phyloP scores from a whole-genome alignment of 31 red algal genomes.

The Porphyra umbilicalis region DNA sequence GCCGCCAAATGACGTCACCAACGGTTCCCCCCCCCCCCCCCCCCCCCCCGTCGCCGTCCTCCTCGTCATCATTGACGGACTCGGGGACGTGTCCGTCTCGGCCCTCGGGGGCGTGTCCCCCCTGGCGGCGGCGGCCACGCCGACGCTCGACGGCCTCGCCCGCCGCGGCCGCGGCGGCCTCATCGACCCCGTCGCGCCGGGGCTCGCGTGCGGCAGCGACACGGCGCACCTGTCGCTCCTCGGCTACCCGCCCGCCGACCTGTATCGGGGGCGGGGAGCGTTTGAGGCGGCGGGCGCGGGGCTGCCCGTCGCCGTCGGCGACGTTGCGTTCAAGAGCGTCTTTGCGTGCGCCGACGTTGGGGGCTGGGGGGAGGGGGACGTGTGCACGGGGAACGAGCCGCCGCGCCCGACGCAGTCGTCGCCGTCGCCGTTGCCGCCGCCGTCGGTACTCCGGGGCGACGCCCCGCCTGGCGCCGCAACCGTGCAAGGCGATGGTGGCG shows the following conservation, averaged over 20 bases:
- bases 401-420: too few species aligned
- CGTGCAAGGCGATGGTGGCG: not conserved
- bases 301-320: slow-evolving; percentile 10
- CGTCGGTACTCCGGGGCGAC: too few species aligned
- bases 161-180: slow-evolving; percentile 12
- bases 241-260: slow-evolving; percentile 16
- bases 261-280: slow-evolving; percentile 41
- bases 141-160: slow-evolving; percentile 19
- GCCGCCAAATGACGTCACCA: too few species aligned
- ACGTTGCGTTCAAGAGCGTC: slow-evolving; percentile 47
- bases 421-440: too few species aligned
- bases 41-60: slow-evolving; percentile 16
- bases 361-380: not conserved
- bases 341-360: slow-evolving; percentile 22
- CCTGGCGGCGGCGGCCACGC: slow-evolving; percentile 12
- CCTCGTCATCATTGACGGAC: slow-evolving; percentile 35
- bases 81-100: slow-evolving; percentile 15
- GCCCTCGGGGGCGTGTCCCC: slow-evolving; percentile 4
- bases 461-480: too few species aligned
- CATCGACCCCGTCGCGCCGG: slow-evolving; percentile 34
- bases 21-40: not conserved
- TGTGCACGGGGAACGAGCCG: too few species aligned
- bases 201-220: slow-evolving; percentile 44
- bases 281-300: slow-evolving; percentile 41
- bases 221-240: slow-evolving; percentile 48